Base-by-base conservation (phyloP, 805 yeast genomes). In the Suhomyces vadensis region DNA sequence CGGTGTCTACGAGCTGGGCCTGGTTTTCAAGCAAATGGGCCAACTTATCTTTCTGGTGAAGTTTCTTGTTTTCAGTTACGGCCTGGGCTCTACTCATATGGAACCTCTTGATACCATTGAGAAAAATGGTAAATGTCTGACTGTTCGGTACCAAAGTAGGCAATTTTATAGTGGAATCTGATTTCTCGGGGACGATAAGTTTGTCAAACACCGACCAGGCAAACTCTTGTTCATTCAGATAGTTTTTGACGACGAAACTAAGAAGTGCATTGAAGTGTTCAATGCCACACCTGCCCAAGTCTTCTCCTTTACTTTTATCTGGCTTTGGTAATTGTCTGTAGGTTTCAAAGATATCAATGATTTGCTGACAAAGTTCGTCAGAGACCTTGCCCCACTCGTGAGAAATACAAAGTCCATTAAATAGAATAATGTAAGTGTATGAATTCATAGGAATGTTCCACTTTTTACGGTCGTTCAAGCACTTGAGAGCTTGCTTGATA, bases 381-480 rank as follows among this genome's bases (percentile, higher is more conserved):
- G 58, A 43, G 0, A 62, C 57, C 31, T 53, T 51, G 2, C 74
- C 74, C 71, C 71, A 67, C 29, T 57, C 55, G 21, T 55, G 55
- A 14, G 58, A 44, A 41, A 58, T 64, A 35, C 70, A 57, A 8
- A 71, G 44, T 1, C 75, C 75, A 39, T 61, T 58, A 45, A 67
- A 71, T 14, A 68, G 54, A 6, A 64, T 63, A 4, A 67, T 57
- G 40, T 59, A 64, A 6, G 71, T 67, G 22, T 65, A 66, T n/a
- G 78, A 75, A 51, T 82, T 78, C 4, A 74, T 65, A 2, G 75
- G 74, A 9, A 81, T 71, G 1, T 76, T 77, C 82, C 87, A 77
- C 56, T 82, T 84, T 52, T 80, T 82, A 39, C 87, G 67, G 63
- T 77, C 73, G 40, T 74, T 71, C 47, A 73, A 73, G 14, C 78